Evolutionary conservation across 1,139 yeast genomes (phyloP).

Genomic region (Hemisphaericaspora xylofermentans): DNA sequence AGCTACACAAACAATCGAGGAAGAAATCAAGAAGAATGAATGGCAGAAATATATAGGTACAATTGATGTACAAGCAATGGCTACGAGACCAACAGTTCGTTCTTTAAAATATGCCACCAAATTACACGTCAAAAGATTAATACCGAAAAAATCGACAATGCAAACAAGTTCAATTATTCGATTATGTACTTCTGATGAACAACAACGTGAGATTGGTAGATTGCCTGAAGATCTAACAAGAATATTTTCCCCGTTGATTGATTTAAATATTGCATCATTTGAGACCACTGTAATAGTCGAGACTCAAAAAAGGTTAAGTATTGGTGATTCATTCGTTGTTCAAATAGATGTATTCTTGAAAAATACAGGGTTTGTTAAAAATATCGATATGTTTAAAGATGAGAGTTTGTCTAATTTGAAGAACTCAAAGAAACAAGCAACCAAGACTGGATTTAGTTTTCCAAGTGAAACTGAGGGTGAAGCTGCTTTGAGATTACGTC

Average conservation of each 20-base stretch:
- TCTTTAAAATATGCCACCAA: conserved; percentile 53
- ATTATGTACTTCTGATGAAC: conserved; percentile 23
- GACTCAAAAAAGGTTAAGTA: conserved; percentile 52
- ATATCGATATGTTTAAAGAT: conserved; percentile 13
- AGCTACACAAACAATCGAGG: conserved; percentile 14
- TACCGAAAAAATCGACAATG: conserved; percentile 28
- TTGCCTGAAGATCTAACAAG: conserved; percentile 70
- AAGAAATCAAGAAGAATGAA: conserved; percentile 13
- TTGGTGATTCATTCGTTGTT: conserved; percentile 70
- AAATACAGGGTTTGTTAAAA: conserved; percentile 45
- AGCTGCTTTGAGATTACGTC: conserved; percentile 50
- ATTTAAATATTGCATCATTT: conserved; percentile 54
- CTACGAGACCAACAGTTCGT: conserved; percentile 69
- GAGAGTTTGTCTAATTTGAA: conserved; percentile 5
- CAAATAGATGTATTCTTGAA: conserved; percentile 64
- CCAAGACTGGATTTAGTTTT: conserved; percentile 21
- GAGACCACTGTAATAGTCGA: conserved; percentile 62
- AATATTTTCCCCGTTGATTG: conserved; percentile 67
- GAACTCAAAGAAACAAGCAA: conserved; percentile 2
- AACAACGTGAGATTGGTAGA: conserved; percentile 68
- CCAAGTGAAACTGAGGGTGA: conserved; percentile 57
- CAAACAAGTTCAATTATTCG: conserved; percentile 32
- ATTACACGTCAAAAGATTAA: conserved; percentile 37
- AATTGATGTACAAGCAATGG: conserved; percentile 74
- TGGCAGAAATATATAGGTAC: conserved; percentile 61